phyloP scores from a whole-genome alignment of 2,329 filamentous ascomycete species.

The Sporothrix brunneoviolacea region DNA sequence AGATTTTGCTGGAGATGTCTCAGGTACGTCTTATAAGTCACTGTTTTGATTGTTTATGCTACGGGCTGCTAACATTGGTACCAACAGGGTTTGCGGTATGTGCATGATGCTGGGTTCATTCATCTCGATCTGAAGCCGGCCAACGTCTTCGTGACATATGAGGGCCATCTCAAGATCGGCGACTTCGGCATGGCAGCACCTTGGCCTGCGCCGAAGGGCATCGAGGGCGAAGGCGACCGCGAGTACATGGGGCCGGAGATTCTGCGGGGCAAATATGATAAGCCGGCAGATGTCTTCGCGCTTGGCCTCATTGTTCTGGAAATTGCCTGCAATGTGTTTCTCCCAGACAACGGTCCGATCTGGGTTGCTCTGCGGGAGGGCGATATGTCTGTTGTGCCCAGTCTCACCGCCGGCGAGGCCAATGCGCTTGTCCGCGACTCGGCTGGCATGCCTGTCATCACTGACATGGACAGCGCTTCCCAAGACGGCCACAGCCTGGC shows the following conservation, averaged over 20 bases:
- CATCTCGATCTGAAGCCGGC: slow-evolving; percentile 82
- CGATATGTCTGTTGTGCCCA: slow-evolving; percentile 82
- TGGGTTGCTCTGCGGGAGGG: slow-evolving; percentile 88
- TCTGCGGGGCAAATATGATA: slow-evolving; percentile 77
- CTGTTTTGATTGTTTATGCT: neutral
- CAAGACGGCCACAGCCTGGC: slow-evolving; percentile 9
- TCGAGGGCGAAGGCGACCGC: slow-evolving; percentile 89
- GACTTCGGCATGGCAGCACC: slow-evolving; percentile 77
- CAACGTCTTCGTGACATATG: slow-evolving; percentile 75
- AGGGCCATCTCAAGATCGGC: slow-evolving; percentile 75
- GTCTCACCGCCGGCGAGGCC: slow-evolving; percentile 72
- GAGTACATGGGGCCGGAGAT: slow-evolving; percentile 96
- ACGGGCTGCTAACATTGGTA: slow-evolving; percentile 27
- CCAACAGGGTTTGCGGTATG: slow-evolving; percentile 72
- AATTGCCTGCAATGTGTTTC: slow-evolving; percentile 85
- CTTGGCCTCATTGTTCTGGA: slow-evolving; percentile 92
- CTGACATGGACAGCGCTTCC: slow-evolving; percentile 19
- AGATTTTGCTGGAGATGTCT: slow-evolving; percentile 82
- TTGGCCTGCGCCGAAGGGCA: slow-evolving; percentile 68
- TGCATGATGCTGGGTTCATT: slow-evolving; percentile 81
- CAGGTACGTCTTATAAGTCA: slow-evolving; percentile 46
- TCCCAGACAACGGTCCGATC: slow-evolving; percentile 85
- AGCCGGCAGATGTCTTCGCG: slow-evolving; percentile 88
- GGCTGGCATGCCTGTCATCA: slow-evolving; percentile 58
- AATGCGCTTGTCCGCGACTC: slow-evolving; percentile 67